Evolutionary conservation across 179 eudicot genomes (phyloP), one percentile per base, ranked within the genome.

Genomic region (Beta macrorhiza): DNA sequence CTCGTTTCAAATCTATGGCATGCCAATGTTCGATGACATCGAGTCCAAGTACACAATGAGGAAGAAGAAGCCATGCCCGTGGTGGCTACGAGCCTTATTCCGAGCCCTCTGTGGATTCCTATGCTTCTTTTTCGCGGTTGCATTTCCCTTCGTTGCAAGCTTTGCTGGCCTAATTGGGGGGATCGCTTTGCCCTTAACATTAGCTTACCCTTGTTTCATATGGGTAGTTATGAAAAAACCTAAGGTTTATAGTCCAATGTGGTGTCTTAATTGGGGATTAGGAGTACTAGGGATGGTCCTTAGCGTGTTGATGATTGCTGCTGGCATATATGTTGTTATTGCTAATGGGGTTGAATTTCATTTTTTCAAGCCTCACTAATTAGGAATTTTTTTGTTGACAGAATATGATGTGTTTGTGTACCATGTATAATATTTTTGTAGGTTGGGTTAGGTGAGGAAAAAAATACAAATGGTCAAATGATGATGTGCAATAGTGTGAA

Each of bases 121-220:
- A 1, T 87, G 89, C 86, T 94, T 91, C 88, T 95, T 94, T 47
- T 70, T 91, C 2, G 93, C 94, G 0, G 94, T 91, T 19, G 98
- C 98, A 4, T 83, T 94, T 47, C 98, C 98, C 1, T 94, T 94
- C 84, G 72, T 94, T 72, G 86, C 92, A 0, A 91, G 94, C 86
- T 77, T 94, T 4, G 92, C 97, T 0, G 98, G 95, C 5, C 74
- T 94, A 1, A 75, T 94, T 0, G 97, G 98, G 29, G 98, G 98
- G 0, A 83, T 94, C 1, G 84, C 94, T 0, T 70, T 93, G 76
- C 98, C 98, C 1, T 88, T 91, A 59, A 93, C 98, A 19, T 81
- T 91, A n/a, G 95, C 91, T 0, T 91, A 93, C 80, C 98, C 98
- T 17, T 94, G 97, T 76, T 91, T 92, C 59, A 91, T 93, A 90